phyloP scores from a whole-genome alignment of 176 grass and related monocot genomes.

The Musa acuminata region DNA sequence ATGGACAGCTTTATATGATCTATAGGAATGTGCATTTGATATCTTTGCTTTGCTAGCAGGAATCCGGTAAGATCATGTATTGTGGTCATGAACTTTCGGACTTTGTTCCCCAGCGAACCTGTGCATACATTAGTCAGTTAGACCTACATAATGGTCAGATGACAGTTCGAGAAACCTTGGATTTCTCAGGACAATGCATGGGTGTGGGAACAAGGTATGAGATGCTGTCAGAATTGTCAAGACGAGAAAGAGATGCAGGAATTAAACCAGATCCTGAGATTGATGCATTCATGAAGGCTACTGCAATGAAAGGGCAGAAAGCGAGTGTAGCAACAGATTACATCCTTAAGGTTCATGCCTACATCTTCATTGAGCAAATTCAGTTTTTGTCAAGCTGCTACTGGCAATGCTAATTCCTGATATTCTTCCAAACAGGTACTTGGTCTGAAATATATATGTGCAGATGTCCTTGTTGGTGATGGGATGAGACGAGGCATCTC shows the following conservation, averaged over 20 bases:
- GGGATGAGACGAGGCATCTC: conserved; percentile 65
- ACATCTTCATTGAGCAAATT: neutral
- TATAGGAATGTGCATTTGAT: neutral
- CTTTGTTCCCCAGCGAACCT: conserved; percentile 56
- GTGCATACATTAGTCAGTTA: conserved; percentile 55
- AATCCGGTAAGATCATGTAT: conserved; percentile 40
- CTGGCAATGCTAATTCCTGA: neutral
- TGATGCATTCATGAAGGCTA: conserved; percentile 62
- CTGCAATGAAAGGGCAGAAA: conserved; percentile 41
- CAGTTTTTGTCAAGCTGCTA: neutral
- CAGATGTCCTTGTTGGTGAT: conserved; percentile 59
- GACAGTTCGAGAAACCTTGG: conserved; percentile 68
- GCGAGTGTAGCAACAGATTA: conserved; percentile 47
- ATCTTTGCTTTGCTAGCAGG: conserved; percentile 21
- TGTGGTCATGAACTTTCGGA: conserved; percentile 45
- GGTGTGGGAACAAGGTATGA: conserved; percentile 45
- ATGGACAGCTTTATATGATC: neutral
- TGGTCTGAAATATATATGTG: conserved; percentile 56
- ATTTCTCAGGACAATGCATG: conserved; percentile 50
- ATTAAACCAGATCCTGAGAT: conserved; percentile 61
- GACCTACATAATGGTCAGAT: conserved; percentile 49
- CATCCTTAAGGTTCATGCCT: conserved; percentile 43
- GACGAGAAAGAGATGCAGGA: conserved; percentile 44
- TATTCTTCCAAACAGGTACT: conserved; percentile 28
- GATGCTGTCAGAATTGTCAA: conserved; percentile 53